Evolutionary conservation across 352 stramenopile species (phyloP), one percentile per base, ranked within the genome.

Genomic region (Halophytophthora polymorphica): DNA sequence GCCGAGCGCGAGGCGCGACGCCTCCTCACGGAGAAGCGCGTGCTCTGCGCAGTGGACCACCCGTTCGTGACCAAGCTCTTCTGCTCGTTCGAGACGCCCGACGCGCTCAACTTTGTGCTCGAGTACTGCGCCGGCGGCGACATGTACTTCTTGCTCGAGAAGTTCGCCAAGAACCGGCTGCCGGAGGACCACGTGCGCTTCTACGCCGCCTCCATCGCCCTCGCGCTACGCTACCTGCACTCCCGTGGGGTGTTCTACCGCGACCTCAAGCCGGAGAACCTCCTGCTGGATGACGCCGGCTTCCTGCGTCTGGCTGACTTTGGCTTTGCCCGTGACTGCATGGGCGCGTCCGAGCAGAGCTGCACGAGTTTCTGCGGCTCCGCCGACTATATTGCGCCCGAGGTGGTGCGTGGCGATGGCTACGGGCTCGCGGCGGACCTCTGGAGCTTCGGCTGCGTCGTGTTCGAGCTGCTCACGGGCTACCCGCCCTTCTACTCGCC

Each of bases 61-160:
- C 96, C 97, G 17, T 99, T 99, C 68, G 97, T 99, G 58, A 96
- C 98, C 42, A 96, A 97, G 64, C 83, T 99, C 45, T 88, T 95
- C 49, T 91, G 82, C 51, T 98, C 96, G 2, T 99, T 98, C 37
- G 82, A 92, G 60, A 90, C 78, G 1, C 48, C 61, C 13, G 74
- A 94, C 19, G 98, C 97, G 53, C 81, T 99, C 0, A 98, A 98
- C 62, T 99, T 99, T 64, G 96, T 99, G 18, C 78, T 99, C 23
- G 97, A 99, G 68, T 99, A 98, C 74, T 99, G 96, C 61, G 86
- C 95, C 15, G 96, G 96, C 38, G 97, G 97, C 25, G 97, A 98
- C 64, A 84, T 98, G 65, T 98, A 98, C 67, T 97, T 96, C 66
- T 61, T 98, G 64, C 66, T 97, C 18, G 84, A 92, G 57, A 90